These are phyloP conservation scores for Trichosporon inkin DNA, from an alignment of 1,284 basidiomycete genomes.

Conservation along the genomic window DNA sequence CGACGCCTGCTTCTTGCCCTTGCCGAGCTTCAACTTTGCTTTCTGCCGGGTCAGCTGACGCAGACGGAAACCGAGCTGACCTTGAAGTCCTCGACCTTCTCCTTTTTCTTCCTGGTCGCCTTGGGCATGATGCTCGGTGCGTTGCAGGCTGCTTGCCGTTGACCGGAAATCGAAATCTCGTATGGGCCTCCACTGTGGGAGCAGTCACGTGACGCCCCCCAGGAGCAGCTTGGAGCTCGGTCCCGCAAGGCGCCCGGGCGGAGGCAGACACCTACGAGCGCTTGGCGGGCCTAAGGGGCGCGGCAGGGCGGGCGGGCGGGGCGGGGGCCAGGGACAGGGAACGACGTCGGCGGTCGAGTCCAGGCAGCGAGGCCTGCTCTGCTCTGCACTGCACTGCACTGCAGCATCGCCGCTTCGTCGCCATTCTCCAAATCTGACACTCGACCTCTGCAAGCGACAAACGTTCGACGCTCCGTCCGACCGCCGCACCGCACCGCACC, in stretches of 20 bases:
- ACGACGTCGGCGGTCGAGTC: background rate
- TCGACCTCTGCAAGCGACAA: too few species aligned
- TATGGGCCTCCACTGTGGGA: background rate
- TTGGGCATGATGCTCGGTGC: slow-evolving; percentile 64
- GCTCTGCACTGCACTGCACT: too few species aligned
- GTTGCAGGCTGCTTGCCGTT: background rate
- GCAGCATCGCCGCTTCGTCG: too few species aligned
- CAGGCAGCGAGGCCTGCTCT: background rate
- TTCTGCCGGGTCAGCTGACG: slow-evolving; percentile 58
- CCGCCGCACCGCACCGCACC: background rate
- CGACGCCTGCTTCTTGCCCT: slow-evolving; percentile 74
- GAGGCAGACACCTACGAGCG: background rate
- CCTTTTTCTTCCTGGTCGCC: slow-evolving; percentile 76
- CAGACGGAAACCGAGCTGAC: slow-evolving; percentile 50
- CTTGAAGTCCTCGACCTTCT: slow-evolving; percentile 80
- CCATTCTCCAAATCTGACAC: too few species aligned
- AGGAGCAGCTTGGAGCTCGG: too few species aligned
- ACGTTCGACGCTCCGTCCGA: background rate
- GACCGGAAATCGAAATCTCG: slow-evolving; percentile 1
- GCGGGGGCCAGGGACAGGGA: background rate
- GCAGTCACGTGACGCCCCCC: slow-evolving; percentile 2
- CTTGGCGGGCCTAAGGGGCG: background rate
- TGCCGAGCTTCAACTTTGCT: slow-evolving; percentile 93
- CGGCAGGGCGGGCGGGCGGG: background rate
- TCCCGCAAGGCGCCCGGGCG: slow-evolving; percentile 1